These are phyloP conservation scores for Penicillium malachiteum DNA, from an alignment of 495 filamentous ascomycete species.

Conservation along the genomic window DNA sequence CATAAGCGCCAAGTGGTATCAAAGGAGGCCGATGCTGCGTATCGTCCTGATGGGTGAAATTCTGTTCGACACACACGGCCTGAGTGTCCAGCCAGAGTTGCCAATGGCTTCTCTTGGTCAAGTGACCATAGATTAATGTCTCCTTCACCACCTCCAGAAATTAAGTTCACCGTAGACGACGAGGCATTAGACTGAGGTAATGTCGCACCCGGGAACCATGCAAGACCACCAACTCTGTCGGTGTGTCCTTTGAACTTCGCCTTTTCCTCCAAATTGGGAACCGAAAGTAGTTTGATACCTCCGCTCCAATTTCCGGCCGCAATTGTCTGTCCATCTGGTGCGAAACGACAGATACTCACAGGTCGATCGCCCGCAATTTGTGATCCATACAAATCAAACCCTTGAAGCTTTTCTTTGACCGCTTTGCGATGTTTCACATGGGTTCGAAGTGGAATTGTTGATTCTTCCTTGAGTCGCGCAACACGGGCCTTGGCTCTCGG, in stretches of 20 bases:
- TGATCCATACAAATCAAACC: slow-evolving; percentile 86
- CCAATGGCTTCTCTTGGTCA: slow-evolving; percentile 74
- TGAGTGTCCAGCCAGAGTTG: slow-evolving; percentile 81
- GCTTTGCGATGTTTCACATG: slow-evolving; percentile 88
- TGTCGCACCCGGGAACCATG: slow-evolving; percentile 87
- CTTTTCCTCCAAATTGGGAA: slow-evolving; percentile 78
- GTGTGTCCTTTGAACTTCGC: slow-evolving; percentile 75
- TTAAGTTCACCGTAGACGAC: slow-evolving; percentile 73
- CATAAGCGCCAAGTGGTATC: slow-evolving; percentile 97
- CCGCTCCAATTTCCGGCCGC: slow-evolving; percentile 92
- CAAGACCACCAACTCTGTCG: slow-evolving; percentile 82
- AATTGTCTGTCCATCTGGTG: slow-evolving; percentile 78
- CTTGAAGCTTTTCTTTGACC: slow-evolving; percentile 78
- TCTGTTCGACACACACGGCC: slow-evolving; percentile 88
- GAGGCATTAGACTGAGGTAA: slow-evolving; percentile 67
- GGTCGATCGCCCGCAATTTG: slow-evolving; percentile 90
- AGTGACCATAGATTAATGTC: slow-evolving; percentile 90
- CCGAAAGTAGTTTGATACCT: slow-evolving; percentile 77
- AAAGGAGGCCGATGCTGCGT: slow-evolving; percentile 88
- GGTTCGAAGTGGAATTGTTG: slow-evolving; percentile 76
- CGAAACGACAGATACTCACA: slow-evolving; percentile 85
- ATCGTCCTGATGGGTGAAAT: slow-evolving; percentile 89
- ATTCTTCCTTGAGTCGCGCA: slow-evolving; percentile 72
- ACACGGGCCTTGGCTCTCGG: slow-evolving; percentile 77
- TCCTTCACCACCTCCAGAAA: slow-evolving; percentile 88